A percentile compares a stretch with the other conserved stretches of the same genome.
Conservation (phyloP, 2,329 filamentous ascomycete genomes). For the Hawksworthiomyces lignivorus region DNA sequence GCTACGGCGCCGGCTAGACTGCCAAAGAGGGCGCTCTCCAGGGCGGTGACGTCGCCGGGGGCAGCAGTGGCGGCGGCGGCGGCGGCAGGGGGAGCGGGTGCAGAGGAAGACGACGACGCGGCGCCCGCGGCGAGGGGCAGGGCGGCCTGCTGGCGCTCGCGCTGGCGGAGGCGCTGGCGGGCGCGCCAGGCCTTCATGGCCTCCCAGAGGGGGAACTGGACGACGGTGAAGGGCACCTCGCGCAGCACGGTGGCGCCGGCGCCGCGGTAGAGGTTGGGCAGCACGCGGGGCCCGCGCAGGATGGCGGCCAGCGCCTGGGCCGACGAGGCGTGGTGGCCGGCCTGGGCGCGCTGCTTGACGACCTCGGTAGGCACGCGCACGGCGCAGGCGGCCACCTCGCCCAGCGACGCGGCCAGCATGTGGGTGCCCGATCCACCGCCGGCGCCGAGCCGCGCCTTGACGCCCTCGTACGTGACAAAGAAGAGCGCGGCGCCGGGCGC, state of each 20-base stretch:
- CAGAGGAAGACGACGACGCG: no score
- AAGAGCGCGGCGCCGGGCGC: conserved; percentile 93
- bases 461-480: conserved; percentile 86
- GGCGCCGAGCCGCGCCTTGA: conserved; percentile 48
- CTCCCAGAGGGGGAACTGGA: conserved; percentile 98
- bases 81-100: no score
- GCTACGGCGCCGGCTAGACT: conserved; percentile 77
- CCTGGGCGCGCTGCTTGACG: conserved; percentile 93
- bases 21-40: conserved; percentile 79
- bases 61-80: no score
- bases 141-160: conserved; percentile 14
- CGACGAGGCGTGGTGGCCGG: conserved; percentile 67
- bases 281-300: conserved; percentile 53
- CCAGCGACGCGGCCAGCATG: conserved; percentile 77
- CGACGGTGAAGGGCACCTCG: conserved; percentile 93
- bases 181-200: conserved; percentile 68
- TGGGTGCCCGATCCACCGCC: conserved; percentile 42
- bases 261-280: conserved; percentile 81
- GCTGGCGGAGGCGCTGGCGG: no score
- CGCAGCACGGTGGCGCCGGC: conserved; percentile 89
- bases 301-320: conserved; percentile 64
- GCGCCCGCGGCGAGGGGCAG: no score
- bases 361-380: conserved; percentile 94
- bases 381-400: conserved; percentile 86
- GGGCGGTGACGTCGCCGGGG: conserved; percentile 50